Evolutionary conservation across 306 rosid species (phyloP), one percentile per base, ranked within the genome.

Genomic region (Inga laurina): DNA sequence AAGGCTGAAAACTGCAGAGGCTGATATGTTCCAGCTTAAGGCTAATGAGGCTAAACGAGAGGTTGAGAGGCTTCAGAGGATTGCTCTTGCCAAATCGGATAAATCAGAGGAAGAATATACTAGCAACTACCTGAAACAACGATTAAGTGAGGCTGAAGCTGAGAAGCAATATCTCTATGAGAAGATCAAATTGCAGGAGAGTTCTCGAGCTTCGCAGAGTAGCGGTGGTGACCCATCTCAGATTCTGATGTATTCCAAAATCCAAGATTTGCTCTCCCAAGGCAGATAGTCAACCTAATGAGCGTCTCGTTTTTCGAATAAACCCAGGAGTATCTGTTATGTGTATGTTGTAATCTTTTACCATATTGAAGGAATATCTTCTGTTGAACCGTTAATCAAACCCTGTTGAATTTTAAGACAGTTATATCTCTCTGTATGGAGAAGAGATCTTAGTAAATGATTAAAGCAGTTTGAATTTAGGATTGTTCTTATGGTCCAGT

Each of bases 61-160:
- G 79, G 97, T 97, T 39, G 97, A 96, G 78, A 91, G 91, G 88
- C 97, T 97, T 82, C 98, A 94, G 83, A 92, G 94, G 86, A 94
- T 97, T 77, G 90, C 98, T 70, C 91, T 91, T 46, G 98, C 99
- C 49, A 94, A 97, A 90, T 83, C 97, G 14, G 99, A 97, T 76
- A 97, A 97, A 85, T 97, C 98, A 5, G 99, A 97, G 82, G 99
- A 97, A 83, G 99, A 97, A 69, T 97, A 94, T 81, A 95, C 98
- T 30, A 92, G 88, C 90, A 97, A 87, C 81, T 94, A 97, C 86
- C 86, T 94, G 77, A 97, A 94, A 85, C 99, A 97, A 59, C 92
- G 90, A 15, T 84, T 92, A 84, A 97, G 83, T 57, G 99, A 97
- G 86, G 99, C 99, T 0, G 98, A 97, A 86, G 98, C 97, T 37